phyloP scores from a whole-genome alignment of 2,329 filamentous ascomycete genomes.

The Apiospora sp. region DNA sequence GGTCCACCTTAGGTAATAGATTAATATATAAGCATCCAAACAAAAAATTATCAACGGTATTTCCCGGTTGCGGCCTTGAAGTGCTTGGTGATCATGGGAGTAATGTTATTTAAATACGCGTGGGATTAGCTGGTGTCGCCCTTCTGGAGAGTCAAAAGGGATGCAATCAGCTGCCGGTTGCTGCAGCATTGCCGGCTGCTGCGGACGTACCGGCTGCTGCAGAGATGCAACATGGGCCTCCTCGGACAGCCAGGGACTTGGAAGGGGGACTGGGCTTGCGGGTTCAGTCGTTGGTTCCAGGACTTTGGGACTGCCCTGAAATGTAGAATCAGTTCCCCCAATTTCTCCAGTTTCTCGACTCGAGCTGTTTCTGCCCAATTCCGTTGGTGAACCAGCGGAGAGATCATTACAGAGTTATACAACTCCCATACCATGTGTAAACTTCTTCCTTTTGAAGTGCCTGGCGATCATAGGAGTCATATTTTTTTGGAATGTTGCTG shows the following conservation, averaged over 20 bases:
- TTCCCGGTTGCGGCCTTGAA: slow-evolving; percentile 23
- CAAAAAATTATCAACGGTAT: slow-evolving; percentile 41
- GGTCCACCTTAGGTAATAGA: no score
- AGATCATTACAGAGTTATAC: no score
- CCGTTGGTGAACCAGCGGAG: no score
- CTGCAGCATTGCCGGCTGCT: no score
- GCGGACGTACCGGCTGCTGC: slow-evolving; percentile 42
- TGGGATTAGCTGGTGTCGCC: no score
- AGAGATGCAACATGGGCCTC: slow-evolving; percentile 57
- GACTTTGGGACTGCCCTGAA: slow-evolving; percentile 17
- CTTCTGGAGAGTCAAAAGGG: not conserved
- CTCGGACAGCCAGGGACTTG: slow-evolving; percentile 53
- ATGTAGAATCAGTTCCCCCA: slow-evolving; percentile 28
- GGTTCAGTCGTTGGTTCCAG: slow-evolving; percentile 21
- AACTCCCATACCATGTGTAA: no score
- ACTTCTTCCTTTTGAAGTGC: slow-evolving; percentile 51
- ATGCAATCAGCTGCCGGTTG: not conserved
- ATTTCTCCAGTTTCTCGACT: slow-evolving; percentile 31
- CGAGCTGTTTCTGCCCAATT: slow-evolving; percentile 41
- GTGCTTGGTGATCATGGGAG: no score
- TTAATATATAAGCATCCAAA: not conserved
- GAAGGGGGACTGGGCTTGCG: slow-evolving; percentile 20
- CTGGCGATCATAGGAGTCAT: slow-evolving; percentile 13
- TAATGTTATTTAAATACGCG: not conserved
- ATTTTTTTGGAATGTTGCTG: no score